A percentile compares a stretch with the other conserved stretches of the same genome.
Evolutionary conservation across 768 basidiomycete genomes (phyloP).

Genomic region (Leccinum broughii): DNA sequence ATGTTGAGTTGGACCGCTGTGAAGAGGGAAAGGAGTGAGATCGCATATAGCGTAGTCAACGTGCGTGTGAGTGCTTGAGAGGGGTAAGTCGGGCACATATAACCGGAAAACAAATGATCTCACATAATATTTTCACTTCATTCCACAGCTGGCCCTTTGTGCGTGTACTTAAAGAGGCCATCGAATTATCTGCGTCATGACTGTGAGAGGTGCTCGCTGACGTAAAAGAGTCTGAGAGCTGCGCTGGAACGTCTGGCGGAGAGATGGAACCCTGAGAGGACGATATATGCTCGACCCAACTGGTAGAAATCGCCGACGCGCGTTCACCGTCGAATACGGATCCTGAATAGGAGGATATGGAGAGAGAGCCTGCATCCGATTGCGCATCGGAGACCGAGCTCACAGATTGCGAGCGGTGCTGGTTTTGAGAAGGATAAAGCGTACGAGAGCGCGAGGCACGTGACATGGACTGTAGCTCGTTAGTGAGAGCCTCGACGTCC

Average conservation of each 20-base stretch:
- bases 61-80: slow-evolving; percentile 80
- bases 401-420: slow-evolving; percentile 33
- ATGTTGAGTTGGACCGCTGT: slow-evolving; percentile 85
- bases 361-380: slow-evolving; percentile 46
- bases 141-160: slow-evolving; percentile 89
- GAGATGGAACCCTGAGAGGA: slow-evolving; percentile 8
- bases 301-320: slow-evolving; percentile 35
- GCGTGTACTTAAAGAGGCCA: slow-evolving; percentile 32
- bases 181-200: slow-evolving; percentile 10
- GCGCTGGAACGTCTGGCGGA: slow-evolving; percentile 13
- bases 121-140: slow-evolving; percentile 78
- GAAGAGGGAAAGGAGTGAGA: slow-evolving; percentile 82
- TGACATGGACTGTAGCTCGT: slow-evolving; percentile 50
- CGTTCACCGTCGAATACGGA: slow-evolving; percentile 41
- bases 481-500: slow-evolving; percentile 73
- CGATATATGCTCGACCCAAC: slow-evolving; percentile 48
- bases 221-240: slow-evolving; percentile 44
- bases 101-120: slow-evolving; percentile 43
- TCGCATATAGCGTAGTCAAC: slow-evolving; percentile 82
- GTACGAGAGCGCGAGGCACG: slow-evolving; percentile 32
- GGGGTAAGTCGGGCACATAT: slow-evolving; percentile 5
- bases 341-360: slow-evolving; percentile 41
- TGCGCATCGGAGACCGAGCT: slow-evolving; percentile 41
- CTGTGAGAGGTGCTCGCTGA: slow-evolving; percentile 39
- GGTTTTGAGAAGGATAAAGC: slow-evolving; percentile 9